These are phyloP conservation scores for Eimeria maxima DNA, from an alignment of 169 alveolate species.

Conservation along the genomic window DNA sequence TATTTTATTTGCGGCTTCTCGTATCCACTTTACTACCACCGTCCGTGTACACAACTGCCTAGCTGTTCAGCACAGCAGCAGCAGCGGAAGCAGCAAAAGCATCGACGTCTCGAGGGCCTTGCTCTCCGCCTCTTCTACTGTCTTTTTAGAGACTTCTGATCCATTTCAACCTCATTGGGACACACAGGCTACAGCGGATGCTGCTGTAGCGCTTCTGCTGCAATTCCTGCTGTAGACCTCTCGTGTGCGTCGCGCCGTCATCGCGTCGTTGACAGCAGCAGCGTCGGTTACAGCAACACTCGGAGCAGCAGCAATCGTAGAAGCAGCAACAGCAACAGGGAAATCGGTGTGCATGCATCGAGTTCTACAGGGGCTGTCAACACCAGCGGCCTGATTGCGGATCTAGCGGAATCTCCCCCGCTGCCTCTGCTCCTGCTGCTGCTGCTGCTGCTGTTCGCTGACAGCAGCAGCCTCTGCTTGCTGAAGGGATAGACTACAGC, in stretches of 20 bases:
- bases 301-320: neutral
- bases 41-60: neutral
- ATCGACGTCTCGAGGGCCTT: constrained; percentile 27
- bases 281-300: neutral
- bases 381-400: constrained; percentile 8
- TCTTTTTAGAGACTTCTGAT: neutral
- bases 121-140: neutral
- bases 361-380: neutral
- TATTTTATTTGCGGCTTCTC: neutral
- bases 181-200: neutral
- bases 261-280: neutral
- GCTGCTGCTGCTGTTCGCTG: neutral
- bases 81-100: constrained; percentile 37
- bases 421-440: neutral
- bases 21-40: neutral
- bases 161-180: neutral
- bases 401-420: neutral
- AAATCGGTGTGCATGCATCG: neutral
- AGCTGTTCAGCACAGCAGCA: constrained; percentile 15
- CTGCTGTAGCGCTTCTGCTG: constrained; percentile 21
- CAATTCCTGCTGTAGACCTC: neutral
- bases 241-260: neutral
- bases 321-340: constrained; percentile 8
- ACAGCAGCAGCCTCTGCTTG: neutral
- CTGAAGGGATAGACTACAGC: neutral